These are phyloP conservation scores for Gynostemma pentaphyllum DNA, from an alignment of 306 rosid genomes.

Conservation along the genomic window DNA sequence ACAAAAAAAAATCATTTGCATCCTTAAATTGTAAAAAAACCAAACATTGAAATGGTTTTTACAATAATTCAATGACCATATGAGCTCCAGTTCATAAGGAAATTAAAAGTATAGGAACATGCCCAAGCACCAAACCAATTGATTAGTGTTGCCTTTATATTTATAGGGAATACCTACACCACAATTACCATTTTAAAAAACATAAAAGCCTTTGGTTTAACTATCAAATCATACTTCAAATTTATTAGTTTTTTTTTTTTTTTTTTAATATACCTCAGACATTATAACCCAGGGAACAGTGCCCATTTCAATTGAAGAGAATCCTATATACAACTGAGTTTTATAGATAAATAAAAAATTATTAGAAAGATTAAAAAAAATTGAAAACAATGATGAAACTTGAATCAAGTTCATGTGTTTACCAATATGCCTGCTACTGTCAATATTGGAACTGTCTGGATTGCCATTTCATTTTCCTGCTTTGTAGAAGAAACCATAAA, in stretches of 20 bases:
- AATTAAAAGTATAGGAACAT: constrained; percentile 84
- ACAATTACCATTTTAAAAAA: not conserved
- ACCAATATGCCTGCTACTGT: constrained; percentile 42
- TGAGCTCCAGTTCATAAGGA: constrained; percentile 74
- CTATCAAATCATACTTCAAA: not conserved
- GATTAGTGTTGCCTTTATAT: constrained; percentile 73
- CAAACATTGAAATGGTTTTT: not conserved
- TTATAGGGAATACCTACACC: constrained; percentile 76
- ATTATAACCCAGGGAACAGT: constrained; percentile 94
- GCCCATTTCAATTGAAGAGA: constrained; percentile 85
- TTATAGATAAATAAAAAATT: not conserved
- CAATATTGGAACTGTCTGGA: constrained; percentile 41
- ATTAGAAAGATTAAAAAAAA: constrained; percentile 3
- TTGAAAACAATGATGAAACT: not conserved
- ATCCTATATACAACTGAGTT: constrained; percentile 55
- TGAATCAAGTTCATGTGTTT: constrained; percentile 5
- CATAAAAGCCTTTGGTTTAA: not conserved
- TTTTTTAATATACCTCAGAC: constrained; percentile 99
- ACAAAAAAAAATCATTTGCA: too few species aligned
- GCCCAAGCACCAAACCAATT: constrained; percentile 95
- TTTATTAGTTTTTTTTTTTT: not conserved
- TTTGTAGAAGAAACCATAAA: not conserved
- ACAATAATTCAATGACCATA: constrained; percentile 48
- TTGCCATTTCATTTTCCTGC: constrained; percentile 46
- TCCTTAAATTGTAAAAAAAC: too few species aligned